Evolutionary conservation across 495 filamentous ascomycete genomes (phyloP), one percentile per base, ranked within the genome.

Genomic region (Penicillium parvum): DNA sequence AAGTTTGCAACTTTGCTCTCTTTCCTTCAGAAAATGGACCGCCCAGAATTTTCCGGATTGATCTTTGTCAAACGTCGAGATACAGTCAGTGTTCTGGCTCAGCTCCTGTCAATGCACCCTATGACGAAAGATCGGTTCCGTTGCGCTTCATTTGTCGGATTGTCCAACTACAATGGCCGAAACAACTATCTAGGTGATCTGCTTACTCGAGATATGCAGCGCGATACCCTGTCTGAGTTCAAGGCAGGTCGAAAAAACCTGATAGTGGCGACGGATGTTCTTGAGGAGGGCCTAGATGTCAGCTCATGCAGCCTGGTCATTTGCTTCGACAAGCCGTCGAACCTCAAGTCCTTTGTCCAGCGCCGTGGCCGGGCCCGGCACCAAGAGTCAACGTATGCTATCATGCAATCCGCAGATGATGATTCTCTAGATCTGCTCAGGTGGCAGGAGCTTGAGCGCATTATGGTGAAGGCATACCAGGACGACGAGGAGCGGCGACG

Each of bases 201-300:
- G 10, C 66, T 74, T 1, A 72, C 74, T 6, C 50, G 64, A 6
- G 74, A 74, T 7, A 67, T 66, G 36, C 82, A 86, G 41, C 57
- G 68, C 26, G 47, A 74, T 16, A 81, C 82, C 0, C 74, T 98
- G 2, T 68, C 79, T 7, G 71, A 81, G 10, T 90, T 98, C 47
- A 77, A 79, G 12, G 52, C 57, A 2, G 88, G 90, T 7, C 67
- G 64, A 3, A 79, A 78, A 21, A 92, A 96, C 51, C 69, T 98
- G 1, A 71, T 98, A 7, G 65, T 98, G 5, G 78, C 88, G 0
- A 96, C 91, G 0, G 85, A 78, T 52, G 90, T 90, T 1, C 67
- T 95, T 0, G 91, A 97, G 62, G 92, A 98, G 64, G 92, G 91
- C 0, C 86, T 98, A 27, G 91, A 96, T 59, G 75, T 96, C 2